Evolutionary conservation across 2,329 filamentous ascomycete genomes (phyloP).

Genomic region (Colletotrichum paranaense): DNA sequence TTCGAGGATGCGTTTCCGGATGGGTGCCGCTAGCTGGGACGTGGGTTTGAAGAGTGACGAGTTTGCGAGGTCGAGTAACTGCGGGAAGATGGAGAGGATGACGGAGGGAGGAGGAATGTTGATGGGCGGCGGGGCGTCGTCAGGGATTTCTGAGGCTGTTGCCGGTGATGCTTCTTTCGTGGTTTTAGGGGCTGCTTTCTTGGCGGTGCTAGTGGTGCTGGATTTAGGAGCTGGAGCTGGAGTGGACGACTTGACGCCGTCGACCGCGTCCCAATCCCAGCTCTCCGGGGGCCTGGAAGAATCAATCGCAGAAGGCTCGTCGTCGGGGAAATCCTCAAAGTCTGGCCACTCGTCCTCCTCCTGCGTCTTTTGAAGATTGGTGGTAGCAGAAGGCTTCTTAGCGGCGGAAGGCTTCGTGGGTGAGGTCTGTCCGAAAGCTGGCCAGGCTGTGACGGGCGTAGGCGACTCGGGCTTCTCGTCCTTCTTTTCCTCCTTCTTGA

Average conservation of each 20-base stretch:
- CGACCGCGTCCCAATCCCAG: slow-evolving; percentile 64
- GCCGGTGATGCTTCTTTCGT: not conserved
- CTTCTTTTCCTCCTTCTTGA: slow-evolving; percentile 46
- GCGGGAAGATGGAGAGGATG: slow-evolving; percentile 80
- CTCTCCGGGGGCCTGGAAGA: slow-evolving; percentile 41
- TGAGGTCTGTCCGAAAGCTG: slow-evolving; percentile 45
- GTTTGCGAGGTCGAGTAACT: slow-evolving; percentile 75
- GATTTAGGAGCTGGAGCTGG: not conserved
- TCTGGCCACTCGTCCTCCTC: slow-evolving; percentile 61
- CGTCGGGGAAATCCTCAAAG: slow-evolving; percentile 58
- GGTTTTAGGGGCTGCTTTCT: not conserved
- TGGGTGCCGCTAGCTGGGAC: slow-evolving; percentile 61
- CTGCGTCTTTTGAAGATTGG: slow-evolving; percentile 32
- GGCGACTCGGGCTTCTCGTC: slow-evolving; percentile 48
- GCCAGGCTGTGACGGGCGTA: slow-evolving; percentile 60
- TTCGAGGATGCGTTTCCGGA: slow-evolving; percentile 72
- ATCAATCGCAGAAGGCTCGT: slow-evolving; percentile 35
- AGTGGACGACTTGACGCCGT: slow-evolving; percentile 40
- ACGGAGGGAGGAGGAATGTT: slow-evolving; percentile 92
- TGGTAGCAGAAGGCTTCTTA: slow-evolving; percentile 21
- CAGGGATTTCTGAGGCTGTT: slow-evolving; percentile 28
- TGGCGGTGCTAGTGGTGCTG: not conserved
- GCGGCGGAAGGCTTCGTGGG: slow-evolving; percentile 12
- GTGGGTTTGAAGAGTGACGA: slow-evolving; percentile 74
- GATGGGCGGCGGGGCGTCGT: slow-evolving; percentile 71